These are phyloP conservation scores for Alternaria sp. DNA, from an alignment of 2,329 filamentous ascomycete species.

Conservation along the genomic window DNA sequence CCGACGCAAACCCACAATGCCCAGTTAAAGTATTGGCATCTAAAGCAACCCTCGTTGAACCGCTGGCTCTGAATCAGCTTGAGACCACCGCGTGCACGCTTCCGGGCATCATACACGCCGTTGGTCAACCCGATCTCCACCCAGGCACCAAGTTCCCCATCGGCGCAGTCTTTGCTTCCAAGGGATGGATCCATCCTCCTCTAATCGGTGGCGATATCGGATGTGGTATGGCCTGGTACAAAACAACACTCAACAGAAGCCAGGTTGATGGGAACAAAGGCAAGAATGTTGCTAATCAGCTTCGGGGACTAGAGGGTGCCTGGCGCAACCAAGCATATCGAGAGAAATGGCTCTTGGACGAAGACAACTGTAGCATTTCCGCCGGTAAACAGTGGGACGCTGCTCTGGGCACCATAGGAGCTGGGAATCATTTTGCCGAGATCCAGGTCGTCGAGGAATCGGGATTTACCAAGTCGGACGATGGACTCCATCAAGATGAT, in stretches of 20 bases:
- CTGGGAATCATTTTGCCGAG: constrained; percentile 50
- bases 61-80: constrained; percentile 40
- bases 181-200: constrained; percentile 47
- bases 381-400: constrained; percentile 43
- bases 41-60: constrained; percentile 34
- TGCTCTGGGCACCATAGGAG: constrained; percentile 47
- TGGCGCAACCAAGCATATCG: constrained; percentile 38
- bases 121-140: constrained; percentile 48
- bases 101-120: constrained; percentile 44
- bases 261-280: constrained; percentile 45
- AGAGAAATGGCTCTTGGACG: constrained; percentile 38
- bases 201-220: constrained; percentile 50
- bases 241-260: constrained; percentile 35
- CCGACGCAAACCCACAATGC: constrained; percentile 24
- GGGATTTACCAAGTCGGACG: constrained; percentile 4
- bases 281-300: constrained; percentile 44
- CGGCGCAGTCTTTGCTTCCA: constrained; percentile 45
- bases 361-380: constrained; percentile 18
- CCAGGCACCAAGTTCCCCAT: constrained; percentile 49
- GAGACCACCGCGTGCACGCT: constrained; percentile 39
- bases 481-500: constrained; percentile 33
- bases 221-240: constrained; percentile 51
- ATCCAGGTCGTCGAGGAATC: constrained; percentile 47
- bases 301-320: constrained; percentile 46
- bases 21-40: constrained; percentile 33